A percentile compares a stretch with the other conserved stretches of the same genome.
Conservation (phyloP, 164 flowering plant genomes). For the Cinnamomum chago region DNA sequence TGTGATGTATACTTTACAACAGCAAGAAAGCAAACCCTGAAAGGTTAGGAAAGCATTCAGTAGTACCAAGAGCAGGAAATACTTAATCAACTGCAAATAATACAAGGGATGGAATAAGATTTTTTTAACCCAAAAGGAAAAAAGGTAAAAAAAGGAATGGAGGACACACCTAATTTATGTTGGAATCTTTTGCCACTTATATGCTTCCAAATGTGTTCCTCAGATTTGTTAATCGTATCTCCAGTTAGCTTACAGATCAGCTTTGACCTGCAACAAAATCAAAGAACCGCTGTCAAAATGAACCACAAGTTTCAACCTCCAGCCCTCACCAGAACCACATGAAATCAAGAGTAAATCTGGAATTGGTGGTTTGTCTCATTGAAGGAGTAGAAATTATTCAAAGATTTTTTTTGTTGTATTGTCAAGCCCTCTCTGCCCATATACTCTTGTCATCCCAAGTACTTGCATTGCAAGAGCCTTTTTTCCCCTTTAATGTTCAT, state of each 20-base stretch:
- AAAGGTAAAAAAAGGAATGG: neutral
- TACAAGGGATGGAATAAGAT: neutral
- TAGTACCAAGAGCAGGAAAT: neutral
- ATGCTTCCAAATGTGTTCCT: constrained; percentile 97
- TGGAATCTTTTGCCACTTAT: constrained; percentile 80
- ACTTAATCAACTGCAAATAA: neutral
- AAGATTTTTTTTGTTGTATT: too few species aligned
- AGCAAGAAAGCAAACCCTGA: neutral
- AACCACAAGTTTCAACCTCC: too few species aligned
- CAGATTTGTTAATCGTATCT: constrained; percentile 73
- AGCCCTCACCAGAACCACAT: too few species aligned
- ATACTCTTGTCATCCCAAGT: too few species aligned
- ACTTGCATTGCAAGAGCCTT: too few species aligned
- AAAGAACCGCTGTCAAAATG: neutral
- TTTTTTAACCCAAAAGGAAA: too few species aligned
- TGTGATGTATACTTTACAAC: too few species aligned
- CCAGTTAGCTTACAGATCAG: constrained; percentile 82
- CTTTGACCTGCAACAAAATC: constrained; percentile 52
- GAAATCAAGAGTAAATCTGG: too few species aligned
- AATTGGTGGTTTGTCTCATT: too few species aligned
- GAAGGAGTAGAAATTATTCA: too few species aligned
- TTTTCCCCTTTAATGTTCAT: too few species aligned
- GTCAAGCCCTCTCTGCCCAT: too few species aligned
- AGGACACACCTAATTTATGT: constrained; percentile 55
- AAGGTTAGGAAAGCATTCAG: neutral